phyloP scores from a whole-genome alignment of 768 basidiomycete genomes.

The Tylopilus rubrobrunneus region DNA sequence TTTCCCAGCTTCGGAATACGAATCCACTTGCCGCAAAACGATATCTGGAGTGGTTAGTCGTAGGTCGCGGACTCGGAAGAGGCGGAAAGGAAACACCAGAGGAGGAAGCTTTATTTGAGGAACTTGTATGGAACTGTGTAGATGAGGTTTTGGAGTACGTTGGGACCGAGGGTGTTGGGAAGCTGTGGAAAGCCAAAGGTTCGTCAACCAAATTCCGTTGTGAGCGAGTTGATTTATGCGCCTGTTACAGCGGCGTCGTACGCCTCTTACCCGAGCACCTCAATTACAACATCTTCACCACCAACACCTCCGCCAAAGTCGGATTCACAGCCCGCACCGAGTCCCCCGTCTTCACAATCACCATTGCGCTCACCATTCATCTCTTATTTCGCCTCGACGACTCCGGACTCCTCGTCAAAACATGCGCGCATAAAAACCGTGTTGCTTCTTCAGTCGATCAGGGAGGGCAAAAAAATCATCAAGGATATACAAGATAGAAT shows the following conservation, averaged over 20 bases:
- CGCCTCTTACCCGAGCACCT: constrained; percentile 31
- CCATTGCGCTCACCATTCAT: constrained; percentile 32
- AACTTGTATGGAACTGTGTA: constrained; percentile 55
- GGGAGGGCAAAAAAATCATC: constrained; percentile 14
- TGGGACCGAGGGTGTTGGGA: constrained; percentile 48
- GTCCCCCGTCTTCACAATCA: constrained; percentile 1
- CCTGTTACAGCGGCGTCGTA: constrained; percentile 48
- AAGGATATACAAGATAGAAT: constrained; percentile 21
- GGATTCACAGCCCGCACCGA: neutral
- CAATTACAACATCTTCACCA: neutral
- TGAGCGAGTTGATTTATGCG: neutral
- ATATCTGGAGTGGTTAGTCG: constrained; percentile 78
- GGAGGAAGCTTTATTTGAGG: constrained; percentile 50
- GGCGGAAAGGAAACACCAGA: constrained; percentile 20
- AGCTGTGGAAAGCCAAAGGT: constrained; percentile 75
- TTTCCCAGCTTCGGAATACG: constrained; percentile 26
- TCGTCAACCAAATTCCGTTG: neutral
- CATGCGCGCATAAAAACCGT: constrained; percentile 66
- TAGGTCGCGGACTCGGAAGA: constrained; percentile 48
- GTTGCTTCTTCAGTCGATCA: constrained; percentile 63
- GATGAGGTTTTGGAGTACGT: constrained; percentile 48
- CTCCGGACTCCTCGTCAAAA: constrained; percentile 75
- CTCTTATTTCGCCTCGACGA: constrained; percentile 77
- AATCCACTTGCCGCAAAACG: constrained; percentile 49
- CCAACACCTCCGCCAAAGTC: constrained; percentile 11